Percentiles rank a stretch among this genome's conserved stretches.
Conservation (phyloP, 1,139 yeast genomes). For the Blastobotrys illinoisensis region DNA sequence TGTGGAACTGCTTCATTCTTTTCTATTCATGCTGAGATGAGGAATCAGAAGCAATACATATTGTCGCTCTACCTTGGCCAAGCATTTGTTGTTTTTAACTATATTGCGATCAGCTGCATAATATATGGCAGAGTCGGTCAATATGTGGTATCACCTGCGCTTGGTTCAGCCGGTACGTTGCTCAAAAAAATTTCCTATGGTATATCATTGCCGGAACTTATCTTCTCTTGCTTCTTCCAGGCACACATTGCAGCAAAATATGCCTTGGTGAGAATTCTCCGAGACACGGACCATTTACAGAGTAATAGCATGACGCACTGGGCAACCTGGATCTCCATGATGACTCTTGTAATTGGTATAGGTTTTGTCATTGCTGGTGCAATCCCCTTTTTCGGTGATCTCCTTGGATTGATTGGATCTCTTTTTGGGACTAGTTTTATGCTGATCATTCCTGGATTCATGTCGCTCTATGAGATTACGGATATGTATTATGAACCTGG, state of each 20-base stretch:
- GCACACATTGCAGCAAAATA: constrained; percentile 11
- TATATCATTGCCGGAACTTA: constrained; percentile 8
- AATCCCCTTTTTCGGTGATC: constrained; percentile 56
- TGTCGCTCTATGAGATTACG: constrained; percentile 6
- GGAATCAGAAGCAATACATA: constrained; percentile 5
- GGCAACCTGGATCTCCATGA: constrained; percentile 45
- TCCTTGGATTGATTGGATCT: constrained; percentile 55
- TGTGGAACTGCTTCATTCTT: constrained; percentile 11
- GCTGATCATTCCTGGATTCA: constrained; percentile 7
- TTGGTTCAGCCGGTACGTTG: constrained; percentile 11
- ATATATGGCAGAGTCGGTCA: constrained; percentile 11
- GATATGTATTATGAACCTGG: background rate
- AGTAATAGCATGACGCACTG: constrained; percentile 37
- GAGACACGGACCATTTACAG: constrained; percentile 10
- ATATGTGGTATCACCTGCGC: constrained; percentile 12
- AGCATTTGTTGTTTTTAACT: constrained; percentile 9
- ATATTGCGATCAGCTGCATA: constrained; percentile 9
- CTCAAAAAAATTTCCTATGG: constrained; percentile 12
- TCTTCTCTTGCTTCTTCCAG: constrained; percentile 9
- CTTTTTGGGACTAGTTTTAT: constrained; percentile 32
- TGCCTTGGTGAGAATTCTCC: constrained; percentile 7
- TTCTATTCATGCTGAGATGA: constrained; percentile 13
- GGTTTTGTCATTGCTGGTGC: constrained; percentile 58
- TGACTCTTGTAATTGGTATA: constrained; percentile 43
- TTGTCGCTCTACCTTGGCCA: constrained; percentile 8